Evolutionary conservation across 108 stramenopile species (phyloP).

Genomic region (Fragilariopsis cylindrus): DNA sequence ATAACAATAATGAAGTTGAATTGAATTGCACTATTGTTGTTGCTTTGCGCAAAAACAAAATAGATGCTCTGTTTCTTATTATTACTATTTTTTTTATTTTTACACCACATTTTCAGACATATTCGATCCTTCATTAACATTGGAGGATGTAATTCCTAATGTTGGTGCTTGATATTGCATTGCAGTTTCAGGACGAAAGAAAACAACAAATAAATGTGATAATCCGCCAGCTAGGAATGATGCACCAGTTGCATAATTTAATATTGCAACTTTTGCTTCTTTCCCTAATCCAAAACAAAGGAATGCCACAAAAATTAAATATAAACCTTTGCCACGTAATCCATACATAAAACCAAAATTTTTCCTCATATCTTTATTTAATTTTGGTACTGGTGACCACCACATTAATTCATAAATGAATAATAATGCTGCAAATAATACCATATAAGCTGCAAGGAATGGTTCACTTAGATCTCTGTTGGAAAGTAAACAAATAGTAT

Average conservation of each 20-base stretch:
- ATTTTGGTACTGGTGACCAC: slow-evolving; percentile 64
- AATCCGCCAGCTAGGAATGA: slow-evolving; percentile 61
- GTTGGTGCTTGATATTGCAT: slow-evolving; percentile 63
- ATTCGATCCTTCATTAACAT: neutral
- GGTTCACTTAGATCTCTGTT: slow-evolving; percentile 53
- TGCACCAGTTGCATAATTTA: slow-evolving; percentile 62
- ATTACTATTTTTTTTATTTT: neutral
- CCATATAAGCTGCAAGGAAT: slow-evolving; percentile 84
- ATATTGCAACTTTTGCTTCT: slow-evolving; percentile 32
- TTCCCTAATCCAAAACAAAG: slow-evolving; percentile 77
- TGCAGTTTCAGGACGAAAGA: slow-evolving; percentile 55
- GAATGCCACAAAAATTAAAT: slow-evolving; percentile 87
- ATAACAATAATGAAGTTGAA: too few relatives aligned
- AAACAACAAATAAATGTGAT: slow-evolving; percentile 59
- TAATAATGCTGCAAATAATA: slow-evolving; percentile 73
- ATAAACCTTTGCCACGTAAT: slow-evolving; percentile 74
- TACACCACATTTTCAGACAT: neutral
- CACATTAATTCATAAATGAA: slow-evolving; percentile 84
- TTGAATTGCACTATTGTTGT: too few relatives aligned
- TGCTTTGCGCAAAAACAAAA: too few relatives aligned
- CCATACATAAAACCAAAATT: slow-evolving; percentile 93
- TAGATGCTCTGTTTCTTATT: too few relatives aligned
- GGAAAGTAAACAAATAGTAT: neutral
- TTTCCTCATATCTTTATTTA: slow-evolving; percentile 73
- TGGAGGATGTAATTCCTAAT: slow-evolving; percentile 44